These are phyloP conservation scores for Brassica rapa DNA, from an alignment of 345 rosid species.

Conservation along the genomic window DNA sequence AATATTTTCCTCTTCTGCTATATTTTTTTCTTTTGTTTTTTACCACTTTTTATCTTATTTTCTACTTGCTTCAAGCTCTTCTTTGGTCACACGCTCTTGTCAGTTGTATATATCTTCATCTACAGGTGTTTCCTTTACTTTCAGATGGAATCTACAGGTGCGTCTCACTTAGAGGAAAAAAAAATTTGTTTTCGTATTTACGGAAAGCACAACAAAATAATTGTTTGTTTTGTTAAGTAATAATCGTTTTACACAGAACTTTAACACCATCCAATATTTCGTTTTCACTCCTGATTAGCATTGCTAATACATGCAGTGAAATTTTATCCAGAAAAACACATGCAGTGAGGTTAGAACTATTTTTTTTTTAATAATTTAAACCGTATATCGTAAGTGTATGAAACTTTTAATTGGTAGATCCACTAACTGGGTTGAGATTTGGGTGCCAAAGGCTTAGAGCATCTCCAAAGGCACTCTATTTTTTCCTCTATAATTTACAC, in stretches of 20 bases:
- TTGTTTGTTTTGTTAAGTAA: background rate
- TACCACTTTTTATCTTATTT: conserved; percentile 14
- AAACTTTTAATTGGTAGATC: background rate
- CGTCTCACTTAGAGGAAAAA: background rate
- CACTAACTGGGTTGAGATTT: background rate
- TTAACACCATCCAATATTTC: background rate
- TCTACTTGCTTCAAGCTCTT: background rate
- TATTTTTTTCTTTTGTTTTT: background rate
- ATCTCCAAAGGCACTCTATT: too few species aligned
- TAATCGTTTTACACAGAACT: background rate
- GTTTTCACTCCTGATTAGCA: background rate
- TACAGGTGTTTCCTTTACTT: conserved; percentile 32
- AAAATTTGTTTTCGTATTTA: background rate
- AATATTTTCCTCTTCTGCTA: background rate
- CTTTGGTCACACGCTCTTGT: conserved; percentile 39
- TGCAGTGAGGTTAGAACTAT: too few species aligned
- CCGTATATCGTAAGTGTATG: background rate
- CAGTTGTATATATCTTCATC: conserved; percentile 35
- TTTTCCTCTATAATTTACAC: too few species aligned
- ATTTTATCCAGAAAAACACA: too few species aligned
- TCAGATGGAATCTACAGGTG: conserved; percentile 38
- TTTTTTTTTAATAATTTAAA: background rate
- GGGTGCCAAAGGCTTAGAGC: conserved; percentile 14
- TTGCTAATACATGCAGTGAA: background rate
- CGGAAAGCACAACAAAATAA: background rate